These are phyloP conservation scores for Phaffia australis DNA, from an alignment of 768 basidiomycete genomes.

Conservation along the genomic window DNA sequence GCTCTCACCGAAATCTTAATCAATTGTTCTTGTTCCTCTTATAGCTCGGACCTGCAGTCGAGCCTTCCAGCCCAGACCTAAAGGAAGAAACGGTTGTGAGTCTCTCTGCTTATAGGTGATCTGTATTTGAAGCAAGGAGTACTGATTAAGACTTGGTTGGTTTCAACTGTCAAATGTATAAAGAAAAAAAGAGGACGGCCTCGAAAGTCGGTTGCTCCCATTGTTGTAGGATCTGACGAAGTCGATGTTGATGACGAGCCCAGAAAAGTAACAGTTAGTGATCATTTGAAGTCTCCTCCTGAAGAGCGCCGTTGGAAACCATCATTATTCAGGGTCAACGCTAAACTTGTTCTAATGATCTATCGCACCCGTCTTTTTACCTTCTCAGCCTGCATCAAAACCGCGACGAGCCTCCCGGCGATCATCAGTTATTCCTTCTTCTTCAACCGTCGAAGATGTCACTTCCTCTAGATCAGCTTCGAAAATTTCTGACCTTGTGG, in stretches of 20 bases:
- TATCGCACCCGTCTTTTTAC: too few relatives aligned
- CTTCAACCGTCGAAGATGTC: neutral
- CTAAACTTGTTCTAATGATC: constrained; percentile 4
- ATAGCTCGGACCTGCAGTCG: too few relatives aligned
- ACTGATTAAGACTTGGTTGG: too few relatives aligned
- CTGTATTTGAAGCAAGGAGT: too few relatives aligned
- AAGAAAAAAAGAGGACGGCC: neutral
- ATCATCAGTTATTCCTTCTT: neutral
- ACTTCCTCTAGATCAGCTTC: constrained; percentile 11
- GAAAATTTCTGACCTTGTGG: constrained; percentile 3
- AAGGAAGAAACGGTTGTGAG: too few relatives aligned
- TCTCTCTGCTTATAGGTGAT: too few relatives aligned
- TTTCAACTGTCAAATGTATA: too few relatives aligned
- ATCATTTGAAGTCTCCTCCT: neutral
- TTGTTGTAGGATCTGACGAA: neutral
- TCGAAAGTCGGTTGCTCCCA: constrained; percentile 19
- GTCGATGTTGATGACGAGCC: constrained; percentile 10
- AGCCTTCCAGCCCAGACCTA: too few relatives aligned
- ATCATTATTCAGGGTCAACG: constrained; percentile 4
- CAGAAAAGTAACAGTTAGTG: neutral
- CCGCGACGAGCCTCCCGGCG: neutral
- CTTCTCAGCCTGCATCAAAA: neutral
- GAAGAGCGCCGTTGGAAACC: neutral
- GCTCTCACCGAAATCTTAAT: too few relatives aligned
- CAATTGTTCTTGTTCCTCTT: too few relatives aligned